A percentile compares a stretch with the other conserved stretches of the same genome.
These are phyloP conservation scores for Iberis pinnata DNA, from an alignment of 345 rosid genomes.

Conservation along the genomic window DNA sequence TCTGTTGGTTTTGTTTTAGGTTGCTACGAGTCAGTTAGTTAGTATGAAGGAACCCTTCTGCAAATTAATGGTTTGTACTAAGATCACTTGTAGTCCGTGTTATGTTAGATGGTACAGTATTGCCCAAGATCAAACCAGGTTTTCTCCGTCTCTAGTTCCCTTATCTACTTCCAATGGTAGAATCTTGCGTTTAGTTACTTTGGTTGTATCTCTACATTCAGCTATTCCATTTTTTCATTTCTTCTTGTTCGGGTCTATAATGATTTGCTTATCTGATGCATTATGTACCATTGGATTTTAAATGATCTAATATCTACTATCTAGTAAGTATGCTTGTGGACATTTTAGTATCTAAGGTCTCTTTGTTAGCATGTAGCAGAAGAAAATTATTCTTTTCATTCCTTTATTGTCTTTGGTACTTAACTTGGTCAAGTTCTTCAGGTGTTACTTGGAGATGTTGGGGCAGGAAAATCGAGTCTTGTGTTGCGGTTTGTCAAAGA, in stretches of 20 bases:
- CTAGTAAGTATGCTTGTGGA: no score
- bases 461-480: constrained; percentile 33
- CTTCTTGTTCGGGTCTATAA: neutral
- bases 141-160: no score
- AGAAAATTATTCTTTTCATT: neutral
- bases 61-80: neutral
- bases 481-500: constrained; percentile 54
- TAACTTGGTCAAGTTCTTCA: constrained; percentile 20
- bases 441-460: constrained; percentile 65
- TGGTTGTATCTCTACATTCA: no score
- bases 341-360: neutral
- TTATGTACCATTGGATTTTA: no score
- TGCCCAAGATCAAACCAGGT: no score
- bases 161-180: neutral
- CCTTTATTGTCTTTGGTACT: neutral
- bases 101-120: no score
- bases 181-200: neutral
- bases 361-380: neutral
- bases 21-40: constrained; percentile 3
- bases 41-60: neutral
- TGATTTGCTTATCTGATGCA: constrained; percentile 1
- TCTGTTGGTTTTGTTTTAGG: constrained; percentile 12
- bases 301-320: no score
- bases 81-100: no score
- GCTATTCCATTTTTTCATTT: neutral